Conservation (phyloP, 805 yeast species). For the Clavispora asparagi region DNA sequence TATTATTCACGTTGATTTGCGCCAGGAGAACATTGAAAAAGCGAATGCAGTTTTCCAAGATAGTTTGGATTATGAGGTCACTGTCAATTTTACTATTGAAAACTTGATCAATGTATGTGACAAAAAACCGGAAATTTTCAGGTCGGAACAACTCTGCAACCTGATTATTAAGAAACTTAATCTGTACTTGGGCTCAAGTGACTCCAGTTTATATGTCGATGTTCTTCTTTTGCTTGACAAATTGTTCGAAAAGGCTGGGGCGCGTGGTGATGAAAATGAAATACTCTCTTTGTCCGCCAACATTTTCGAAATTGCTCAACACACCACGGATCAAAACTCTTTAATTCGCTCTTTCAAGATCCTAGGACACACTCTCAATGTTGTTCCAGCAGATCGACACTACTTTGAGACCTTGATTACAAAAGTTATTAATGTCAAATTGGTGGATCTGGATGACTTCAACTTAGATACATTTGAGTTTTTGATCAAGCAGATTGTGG, state of each 20-base stretch:
- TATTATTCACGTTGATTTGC: slow-evolving; percentile 7
- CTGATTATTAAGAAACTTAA: slow-evolving; percentile 16
- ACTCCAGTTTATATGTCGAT: slow-evolving; percentile 19
- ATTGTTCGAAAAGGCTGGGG: slow-evolving; percentile 3
- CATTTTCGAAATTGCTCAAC: slow-evolving; percentile 6
- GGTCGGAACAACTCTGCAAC: slow-evolving; percentile 10
- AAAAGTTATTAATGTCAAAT: slow-evolving; percentile 13
- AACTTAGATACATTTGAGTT: slow-evolving; percentile 12
- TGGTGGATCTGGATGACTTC: slow-evolving; percentile 16
- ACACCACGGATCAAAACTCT: slow-evolving; percentile 7
- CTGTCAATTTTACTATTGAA: slow-evolving; percentile 23
- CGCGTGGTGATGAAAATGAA: slow-evolving; percentile 1
- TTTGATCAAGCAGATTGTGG: slow-evolving; percentile 8
- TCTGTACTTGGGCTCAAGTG: slow-evolving; percentile 21
- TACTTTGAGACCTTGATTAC: slow-evolving; percentile 5
- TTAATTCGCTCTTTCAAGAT: slow-evolving; percentile 7
- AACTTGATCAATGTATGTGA: slow-evolving; percentile 16
- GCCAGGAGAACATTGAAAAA: slow-evolving; percentile 5
- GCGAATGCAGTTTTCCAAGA: slow-evolving; percentile 16
- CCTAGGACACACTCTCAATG: slow-evolving; percentile 7
- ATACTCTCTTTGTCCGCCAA: slow-evolving; percentile 1
- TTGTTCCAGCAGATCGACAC: slow-evolving; percentile 4
- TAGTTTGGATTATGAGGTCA: slow-evolving; percentile 22
- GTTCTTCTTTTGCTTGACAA: slow-evolving; percentile 18
- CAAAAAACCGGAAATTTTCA: slow-evolving; percentile 9